These are phyloP conservation scores for Bauhinia variegata DNA, from an alignment of 306 rosid species.

Conservation along the genomic window DNA sequence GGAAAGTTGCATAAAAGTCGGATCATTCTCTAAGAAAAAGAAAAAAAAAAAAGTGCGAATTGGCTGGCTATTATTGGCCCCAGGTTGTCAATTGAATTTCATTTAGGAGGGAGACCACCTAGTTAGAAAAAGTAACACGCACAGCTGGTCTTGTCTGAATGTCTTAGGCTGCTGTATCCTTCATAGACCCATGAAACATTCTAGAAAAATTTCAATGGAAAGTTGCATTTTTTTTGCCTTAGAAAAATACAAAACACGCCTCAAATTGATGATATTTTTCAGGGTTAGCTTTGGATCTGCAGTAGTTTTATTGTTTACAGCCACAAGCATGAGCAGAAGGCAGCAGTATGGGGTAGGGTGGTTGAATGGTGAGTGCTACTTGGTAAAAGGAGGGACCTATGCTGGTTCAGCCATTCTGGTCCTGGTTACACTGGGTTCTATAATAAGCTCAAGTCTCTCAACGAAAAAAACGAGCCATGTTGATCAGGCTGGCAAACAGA, in stretches of 20 bases:
- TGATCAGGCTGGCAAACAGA: conserved; percentile 40
- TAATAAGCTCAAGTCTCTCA: conserved; percentile 51
- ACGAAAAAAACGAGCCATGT: conserved; percentile 41
- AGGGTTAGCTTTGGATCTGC: conserved; percentile 80
- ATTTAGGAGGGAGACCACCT: conserved; percentile 25
- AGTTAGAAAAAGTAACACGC: conserved; percentile 17
- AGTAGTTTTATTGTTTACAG: conserved; percentile 49
- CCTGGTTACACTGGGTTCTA: conserved; percentile 49
- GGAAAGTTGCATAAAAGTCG: background rate
- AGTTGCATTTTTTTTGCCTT: background rate
- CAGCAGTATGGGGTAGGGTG: conserved; percentile 81
- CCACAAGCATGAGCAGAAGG: conserved; percentile 73
- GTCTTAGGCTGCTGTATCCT: background rate
- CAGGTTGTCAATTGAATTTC: conserved; percentile 36
- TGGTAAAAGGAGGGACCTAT: conserved; percentile 61
- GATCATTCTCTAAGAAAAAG: no score
- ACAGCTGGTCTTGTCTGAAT: conserved; percentile 31
- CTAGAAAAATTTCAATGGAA: background rate
- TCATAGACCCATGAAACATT: conserved; percentile 17
- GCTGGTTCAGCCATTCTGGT: conserved; percentile 61
- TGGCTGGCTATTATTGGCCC: conserved; percentile 39
- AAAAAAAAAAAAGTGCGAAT: no score
- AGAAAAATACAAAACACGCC: background rate
- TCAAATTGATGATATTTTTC: conserved; percentile 40
- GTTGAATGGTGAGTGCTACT: conserved; percentile 85